phyloP scores from a whole-genome alignment of 805 yeast genomes.

The Wickerhamomyces bovis region DNA sequence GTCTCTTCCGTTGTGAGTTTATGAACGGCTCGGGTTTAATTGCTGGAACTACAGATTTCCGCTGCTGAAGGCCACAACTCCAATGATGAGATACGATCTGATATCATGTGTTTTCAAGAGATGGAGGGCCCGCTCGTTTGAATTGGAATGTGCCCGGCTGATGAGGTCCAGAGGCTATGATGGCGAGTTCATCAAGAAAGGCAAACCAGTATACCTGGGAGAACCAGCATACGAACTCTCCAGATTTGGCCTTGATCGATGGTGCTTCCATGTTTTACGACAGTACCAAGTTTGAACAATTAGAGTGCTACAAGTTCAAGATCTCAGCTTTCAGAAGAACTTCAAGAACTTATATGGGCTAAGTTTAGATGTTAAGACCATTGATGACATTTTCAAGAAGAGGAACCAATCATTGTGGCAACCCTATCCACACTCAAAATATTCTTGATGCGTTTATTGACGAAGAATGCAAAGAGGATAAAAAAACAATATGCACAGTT shows the following conservation, averaged over 20 bases:
- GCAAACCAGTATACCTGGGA: conserved; percentile 51
- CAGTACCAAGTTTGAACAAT: conserved; percentile 37
- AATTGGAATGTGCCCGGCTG: conserved; percentile 32
- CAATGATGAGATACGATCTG: conserved; percentile 34
- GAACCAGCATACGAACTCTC: conserved; percentile 20
- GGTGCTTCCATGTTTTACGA: conserved; percentile 55
- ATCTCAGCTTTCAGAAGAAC: conserved; percentile 12
- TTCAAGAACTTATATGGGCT: neutral
- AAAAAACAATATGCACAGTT: conserved; percentile 9
- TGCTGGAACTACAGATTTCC: conserved; percentile 45
- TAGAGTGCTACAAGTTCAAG: conserved; percentile 29
- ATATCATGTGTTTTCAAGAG: conserved; percentile 57
- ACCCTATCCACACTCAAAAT: conserved; percentile 25
- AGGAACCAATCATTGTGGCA: conserved; percentile 47
- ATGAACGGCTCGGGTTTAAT: too few species aligned
- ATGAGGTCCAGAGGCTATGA: conserved; percentile 34
- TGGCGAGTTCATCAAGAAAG: conserved; percentile 43
- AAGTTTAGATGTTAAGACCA: neutral
- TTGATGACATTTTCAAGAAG: conserved; percentile 22
- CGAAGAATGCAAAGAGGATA: neutral
- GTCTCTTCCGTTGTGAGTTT: too few species aligned
- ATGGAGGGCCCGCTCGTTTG: conserved; percentile 39
- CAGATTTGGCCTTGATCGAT: conserved; percentile 39
- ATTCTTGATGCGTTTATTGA: conserved; percentile 24
- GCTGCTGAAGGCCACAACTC: conserved; percentile 31